Conservation (phyloP, 78 protist species). For the Chrysochromulina parva region DNA sequence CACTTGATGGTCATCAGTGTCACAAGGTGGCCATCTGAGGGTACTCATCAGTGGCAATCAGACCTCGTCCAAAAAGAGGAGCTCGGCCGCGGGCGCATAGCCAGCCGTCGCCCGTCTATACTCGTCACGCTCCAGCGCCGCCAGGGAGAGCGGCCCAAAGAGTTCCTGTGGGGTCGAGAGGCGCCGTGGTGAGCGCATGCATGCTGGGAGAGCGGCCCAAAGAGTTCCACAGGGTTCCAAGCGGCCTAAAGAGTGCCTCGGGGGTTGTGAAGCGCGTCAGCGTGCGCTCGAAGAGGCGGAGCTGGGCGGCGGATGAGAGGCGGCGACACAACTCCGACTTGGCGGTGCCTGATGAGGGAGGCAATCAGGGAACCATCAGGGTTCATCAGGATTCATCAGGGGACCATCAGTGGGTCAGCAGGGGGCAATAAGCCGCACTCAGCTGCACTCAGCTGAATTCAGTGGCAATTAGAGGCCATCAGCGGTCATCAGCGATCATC, state of each 20-base stretch:
- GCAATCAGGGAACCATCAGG: too few species aligned
- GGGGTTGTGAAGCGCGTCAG: conserved; percentile 31
- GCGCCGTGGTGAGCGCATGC: too few species aligned
- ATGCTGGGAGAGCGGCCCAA: too few species aligned
- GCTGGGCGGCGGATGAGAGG: not conserved
- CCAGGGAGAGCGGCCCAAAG: conserved; percentile 42
- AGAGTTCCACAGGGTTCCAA: not conserved
- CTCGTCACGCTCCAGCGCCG: conserved; percentile 18
- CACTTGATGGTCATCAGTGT: too few species aligned
- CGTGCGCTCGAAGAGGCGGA: not conserved
- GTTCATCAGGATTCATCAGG: too few species aligned
- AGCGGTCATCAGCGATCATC: too few species aligned
- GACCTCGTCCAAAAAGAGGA: conserved; percentile 33
- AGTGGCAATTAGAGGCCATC: too few species aligned
- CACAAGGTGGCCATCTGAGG: too few species aligned
- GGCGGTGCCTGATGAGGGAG: not conserved
- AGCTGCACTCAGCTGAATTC: too few species aligned
- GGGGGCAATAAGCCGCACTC: too few species aligned
- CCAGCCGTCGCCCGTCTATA: not conserved
- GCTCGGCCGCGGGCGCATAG: not conserved
- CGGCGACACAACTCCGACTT: conserved; percentile 30
- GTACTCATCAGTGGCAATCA: too few species aligned
- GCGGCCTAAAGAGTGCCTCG: conserved; percentile 14
- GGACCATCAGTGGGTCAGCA: too few species aligned
- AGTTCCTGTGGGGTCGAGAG: not conserved